Evolutionary conservation across 2,329 filamentous ascomycete species (phyloP), one percentile per base, ranked within the genome.

Genomic region (Dactylonectria macrodidyma): DNA sequence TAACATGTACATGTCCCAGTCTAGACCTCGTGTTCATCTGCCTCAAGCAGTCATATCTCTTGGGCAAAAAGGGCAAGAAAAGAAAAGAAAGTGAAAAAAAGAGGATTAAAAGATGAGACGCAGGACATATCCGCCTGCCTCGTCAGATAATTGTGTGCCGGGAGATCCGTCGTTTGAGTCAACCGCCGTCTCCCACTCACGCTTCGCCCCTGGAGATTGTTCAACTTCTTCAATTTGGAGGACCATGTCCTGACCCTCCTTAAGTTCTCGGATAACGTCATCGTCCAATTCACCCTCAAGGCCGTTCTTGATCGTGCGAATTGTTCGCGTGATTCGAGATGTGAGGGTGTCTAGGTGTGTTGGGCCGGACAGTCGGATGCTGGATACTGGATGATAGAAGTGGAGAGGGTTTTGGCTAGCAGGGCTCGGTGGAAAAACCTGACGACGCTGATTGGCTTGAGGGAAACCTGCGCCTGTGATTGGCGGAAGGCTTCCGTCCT

Each of bases 221-320:
- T 79, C 74, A n/a, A 84, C 75, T 72, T 88, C 85, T 19, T 79
- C 78, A 48, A 93, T 85, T 73, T 96, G 91, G 65, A 93, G 87
- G 66, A 91, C 89, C 92, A 98, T 96, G 77, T 97, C 95, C 80
- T 98, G 94, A 36, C 95, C 95, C 82, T 99, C 96, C 2, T 90
- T 89, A 59, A 98, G 85, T 79, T 95, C 92, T 51, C 89, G 88
- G 36, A 98, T 89, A 55, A 97, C 91, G 70, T 98, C 95, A 76
- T 98, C 95, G 76, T 98, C 96, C 74, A 98, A 88, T 77, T 97
- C 90, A 62, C 98, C 90, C 75, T 95, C 90, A 2, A 98, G 82
- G 0, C 94, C 94, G 71, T 91, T 90, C 14, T 90, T 86, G 48
- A 93, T 91, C 60, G 95, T 85, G 65, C 90, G 93, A 5, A 97